These are phyloP conservation scores for Skeletonema potamos DNA, from an alignment of 108 stramenopile genomes.

Conservation along the genomic window DNA sequence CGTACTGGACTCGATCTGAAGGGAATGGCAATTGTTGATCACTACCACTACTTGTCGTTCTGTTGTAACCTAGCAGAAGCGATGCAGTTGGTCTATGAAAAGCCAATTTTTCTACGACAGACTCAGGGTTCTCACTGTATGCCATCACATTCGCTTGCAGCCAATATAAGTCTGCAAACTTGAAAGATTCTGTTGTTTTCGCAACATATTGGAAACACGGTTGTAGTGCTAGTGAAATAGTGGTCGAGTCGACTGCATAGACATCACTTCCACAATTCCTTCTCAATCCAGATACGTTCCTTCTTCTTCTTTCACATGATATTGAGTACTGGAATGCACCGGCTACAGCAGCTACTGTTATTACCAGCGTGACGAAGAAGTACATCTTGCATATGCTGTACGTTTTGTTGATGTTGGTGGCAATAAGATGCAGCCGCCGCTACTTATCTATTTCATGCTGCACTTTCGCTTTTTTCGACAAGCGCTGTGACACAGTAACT, in stretches of 20 bases:
- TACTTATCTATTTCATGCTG: not conserved
- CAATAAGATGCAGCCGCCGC: too few relatives aligned
- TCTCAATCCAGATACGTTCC: not conserved
- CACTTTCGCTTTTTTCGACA: not conserved
- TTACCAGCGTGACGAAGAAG: not conserved
- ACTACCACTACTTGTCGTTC: not conserved
- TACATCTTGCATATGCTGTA: too few relatives aligned
- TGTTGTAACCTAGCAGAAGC: constrained; percentile 1
- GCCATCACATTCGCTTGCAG: constrained; percentile 48
- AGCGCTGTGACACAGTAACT: not conserved
- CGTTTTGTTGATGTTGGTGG: too few relatives aligned
- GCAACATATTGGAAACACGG: constrained; percentile 21
- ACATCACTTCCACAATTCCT: not conserved
- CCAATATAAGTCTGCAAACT: constrained; percentile 64
- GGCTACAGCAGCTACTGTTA: not conserved
- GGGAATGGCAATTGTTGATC: constrained; percentile 30
- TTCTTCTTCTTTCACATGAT: not conserved
- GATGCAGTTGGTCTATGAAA: constrained; percentile 34
- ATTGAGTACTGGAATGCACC: not conserved
- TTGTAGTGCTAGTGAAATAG: not conserved
- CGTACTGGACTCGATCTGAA: constrained; percentile 48
- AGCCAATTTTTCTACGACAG: constrained; percentile 12
- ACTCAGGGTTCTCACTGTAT: constrained; percentile 11
- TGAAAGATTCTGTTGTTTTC: constrained; percentile 72
- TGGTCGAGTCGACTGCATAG: not conserved